phyloP scores from a whole-genome alignment of 148 eudicot genomes.

The Diospyros lotus region DNA sequence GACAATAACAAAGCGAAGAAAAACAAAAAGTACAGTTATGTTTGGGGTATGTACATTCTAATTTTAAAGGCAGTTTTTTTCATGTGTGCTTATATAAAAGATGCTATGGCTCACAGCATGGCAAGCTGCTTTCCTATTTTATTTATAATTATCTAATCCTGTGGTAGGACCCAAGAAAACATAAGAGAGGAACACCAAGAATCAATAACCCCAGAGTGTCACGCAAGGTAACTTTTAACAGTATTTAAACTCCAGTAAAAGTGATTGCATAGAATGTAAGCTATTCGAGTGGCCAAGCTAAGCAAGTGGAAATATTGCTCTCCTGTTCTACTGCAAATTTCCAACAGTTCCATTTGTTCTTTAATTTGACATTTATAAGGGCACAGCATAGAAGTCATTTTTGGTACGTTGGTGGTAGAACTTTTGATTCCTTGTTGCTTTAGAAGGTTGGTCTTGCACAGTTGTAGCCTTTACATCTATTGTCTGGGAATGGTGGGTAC shows the following conservation, averaged over 20 bases:
- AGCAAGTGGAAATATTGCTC: neutral
- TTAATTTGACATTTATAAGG: neutral
- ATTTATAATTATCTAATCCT: neutral
- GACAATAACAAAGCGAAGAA: slow-evolving; percentile 74
- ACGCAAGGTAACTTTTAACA: slow-evolving; percentile 39
- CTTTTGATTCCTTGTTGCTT: neutral
- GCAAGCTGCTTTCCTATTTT: neutral
- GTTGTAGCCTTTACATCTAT: neutral
- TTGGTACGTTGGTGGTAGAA: neutral
- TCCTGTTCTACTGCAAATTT: neutral
- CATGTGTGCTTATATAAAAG: neutral
- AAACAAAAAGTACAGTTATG: slow-evolving; percentile 91
- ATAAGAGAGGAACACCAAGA: slow-evolving; percentile 57
- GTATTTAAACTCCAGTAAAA: neutral
- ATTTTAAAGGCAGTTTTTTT: slow-evolving; percentile 9
- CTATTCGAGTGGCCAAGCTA: neutral
- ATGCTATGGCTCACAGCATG: neutral
- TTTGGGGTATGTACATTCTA: slow-evolving; percentile 52
- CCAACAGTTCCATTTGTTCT: neutral
- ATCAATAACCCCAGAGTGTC: slow-evolving; percentile 49
- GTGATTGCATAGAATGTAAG: neutral
- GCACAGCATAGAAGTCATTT: neutral
- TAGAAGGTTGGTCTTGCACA: neutral
- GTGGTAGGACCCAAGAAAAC: slow-evolving; percentile 72
- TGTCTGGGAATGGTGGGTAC: neutral